phyloP scores from a whole-genome alignment of 2,329 filamentous ascomycete species.

The Sclerotinia trifoliorum region DNA sequence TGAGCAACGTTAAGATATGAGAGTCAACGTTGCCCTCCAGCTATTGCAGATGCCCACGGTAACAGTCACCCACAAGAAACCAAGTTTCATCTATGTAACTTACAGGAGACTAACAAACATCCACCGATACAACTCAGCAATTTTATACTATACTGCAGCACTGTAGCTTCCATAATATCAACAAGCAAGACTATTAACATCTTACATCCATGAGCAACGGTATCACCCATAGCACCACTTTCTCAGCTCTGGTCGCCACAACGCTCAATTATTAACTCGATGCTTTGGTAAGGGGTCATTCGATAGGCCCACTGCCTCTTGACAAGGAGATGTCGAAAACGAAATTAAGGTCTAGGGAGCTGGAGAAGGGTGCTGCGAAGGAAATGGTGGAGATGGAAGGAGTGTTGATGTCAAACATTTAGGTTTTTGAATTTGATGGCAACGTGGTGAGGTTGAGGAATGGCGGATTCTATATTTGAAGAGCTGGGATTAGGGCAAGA shows the following conservation, averaged over 20 bases:
- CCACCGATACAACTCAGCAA: constrained; percentile 5
- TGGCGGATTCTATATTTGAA: not conserved
- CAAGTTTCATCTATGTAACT: not conserved
- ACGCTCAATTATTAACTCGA: constrained; percentile 20
- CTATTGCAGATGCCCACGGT: not conserved
- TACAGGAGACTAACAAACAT: not conserved
- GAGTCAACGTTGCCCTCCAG: not conserved
- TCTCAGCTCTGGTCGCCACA: constrained; percentile 25
- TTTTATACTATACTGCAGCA: constrained; percentile 13
- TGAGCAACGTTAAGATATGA: not conserved
- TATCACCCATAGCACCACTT: constrained; percentile 21
- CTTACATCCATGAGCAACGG: constrained; percentile 23
- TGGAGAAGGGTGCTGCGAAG: not conserved
- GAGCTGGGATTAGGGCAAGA: not conserved
- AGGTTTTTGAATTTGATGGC: not conserved
- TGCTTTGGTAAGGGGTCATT: constrained; percentile 12
- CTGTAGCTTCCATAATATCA: constrained; percentile 1
- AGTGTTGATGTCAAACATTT: not conserved
- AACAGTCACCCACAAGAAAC: too few relatives aligned
- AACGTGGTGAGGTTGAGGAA: not conserved
- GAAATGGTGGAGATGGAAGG: not conserved
- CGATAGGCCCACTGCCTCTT: constrained; percentile 1
- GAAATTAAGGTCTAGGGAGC: not conserved
- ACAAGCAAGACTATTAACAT: not conserved
- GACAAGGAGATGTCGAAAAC: not conserved